phyloP scores from a whole-genome alignment of 2,329 filamentous ascomycete species.

The Coniochaeta ligniaria region DNA sequence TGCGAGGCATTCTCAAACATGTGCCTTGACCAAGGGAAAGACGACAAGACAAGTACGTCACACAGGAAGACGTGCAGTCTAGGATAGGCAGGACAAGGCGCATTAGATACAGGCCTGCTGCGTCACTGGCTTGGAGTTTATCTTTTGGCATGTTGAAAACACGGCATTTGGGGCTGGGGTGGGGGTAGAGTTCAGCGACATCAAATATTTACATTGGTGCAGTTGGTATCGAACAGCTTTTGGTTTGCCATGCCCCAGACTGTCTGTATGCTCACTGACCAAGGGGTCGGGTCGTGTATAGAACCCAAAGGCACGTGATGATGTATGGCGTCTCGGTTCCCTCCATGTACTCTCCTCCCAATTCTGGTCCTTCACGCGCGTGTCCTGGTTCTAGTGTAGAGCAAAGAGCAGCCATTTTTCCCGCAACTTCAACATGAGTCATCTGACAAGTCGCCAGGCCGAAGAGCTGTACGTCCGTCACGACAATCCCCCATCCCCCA shows the following conservation, averaged over 20 bases:
- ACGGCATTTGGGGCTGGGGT: background rate
- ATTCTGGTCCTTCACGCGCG: background rate
- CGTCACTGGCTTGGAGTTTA: background rate
- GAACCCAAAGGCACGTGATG: too few relatives aligned
- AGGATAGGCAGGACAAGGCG: background rate
- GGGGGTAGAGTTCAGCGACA: background rate
- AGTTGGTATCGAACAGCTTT: background rate
- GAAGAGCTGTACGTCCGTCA: constrained; percentile 64
- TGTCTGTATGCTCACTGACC: too few relatives aligned
- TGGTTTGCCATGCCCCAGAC: background rate
- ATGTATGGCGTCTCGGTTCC: too few relatives aligned
- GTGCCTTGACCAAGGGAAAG: background rate
- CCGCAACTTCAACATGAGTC: constrained; percentile 50
- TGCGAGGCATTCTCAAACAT: background rate
- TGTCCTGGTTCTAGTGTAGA: background rate
- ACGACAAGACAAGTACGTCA: background rate
- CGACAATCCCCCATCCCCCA: constrained; percentile 1
- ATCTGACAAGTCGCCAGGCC: constrained; percentile 71
- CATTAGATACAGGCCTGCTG: background rate
- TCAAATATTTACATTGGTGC: background rate
- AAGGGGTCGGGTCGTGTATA: too few relatives aligned
- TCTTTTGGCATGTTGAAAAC: background rate
- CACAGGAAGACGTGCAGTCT: background rate
- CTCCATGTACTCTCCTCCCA: background rate
- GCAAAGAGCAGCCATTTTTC: background rate